Base-by-base conservation (phyloP, 2,329 filamentous ascomycete genomes). In the Beauveria sp. region DNA sequence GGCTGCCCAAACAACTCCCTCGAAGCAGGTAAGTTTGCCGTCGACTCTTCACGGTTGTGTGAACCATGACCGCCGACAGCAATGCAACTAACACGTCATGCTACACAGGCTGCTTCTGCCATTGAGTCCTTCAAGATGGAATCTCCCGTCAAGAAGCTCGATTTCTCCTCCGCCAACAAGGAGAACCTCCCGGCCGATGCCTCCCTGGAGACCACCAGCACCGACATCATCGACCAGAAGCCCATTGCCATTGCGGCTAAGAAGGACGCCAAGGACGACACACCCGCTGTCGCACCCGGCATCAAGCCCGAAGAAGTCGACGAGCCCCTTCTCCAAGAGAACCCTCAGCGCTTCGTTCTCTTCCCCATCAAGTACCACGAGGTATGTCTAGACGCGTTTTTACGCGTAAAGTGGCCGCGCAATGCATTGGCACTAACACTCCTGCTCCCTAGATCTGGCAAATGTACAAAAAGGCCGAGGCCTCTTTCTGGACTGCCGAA, bases 381-480 rank as follows among this genome's bases (percentile, higher is more conserved):
- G 88, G 93, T 97, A 79, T 77, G 91, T 84, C 47, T 16, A 6
- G 67, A 78, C 78, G 76, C 76, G 75, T 75, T 67, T 72, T 76
- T 68, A 87, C 89, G 89, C 87, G 88, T 91, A 82, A 82, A 89
- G 82, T 88, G 82, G 70, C 68, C 70, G 58, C 47, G 63, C 65
- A 52, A 64, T 57, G 63, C 56, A 59, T 68, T 69, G 64, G 53
- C 62, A 69, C 77, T 82, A 72, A 83, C 73, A 61, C 61, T 8
- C 37, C 64, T 61, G 64, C 64, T 56, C 64, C 58, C 64, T 66
- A 97, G 92, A 96, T 97, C 77, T 99, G 94, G 94, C 93, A 97
- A 78, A 97, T 97, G 93, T 99, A 99, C 86, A 99, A 99, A 87
- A 97, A 97, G 82, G 92, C 92, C 67, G 93, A 99, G 77, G 94